These are phyloP conservation scores for Nyssa sinensis DNA, from an alignment of 148 eudicot species.

Conservation along the genomic window DNA sequence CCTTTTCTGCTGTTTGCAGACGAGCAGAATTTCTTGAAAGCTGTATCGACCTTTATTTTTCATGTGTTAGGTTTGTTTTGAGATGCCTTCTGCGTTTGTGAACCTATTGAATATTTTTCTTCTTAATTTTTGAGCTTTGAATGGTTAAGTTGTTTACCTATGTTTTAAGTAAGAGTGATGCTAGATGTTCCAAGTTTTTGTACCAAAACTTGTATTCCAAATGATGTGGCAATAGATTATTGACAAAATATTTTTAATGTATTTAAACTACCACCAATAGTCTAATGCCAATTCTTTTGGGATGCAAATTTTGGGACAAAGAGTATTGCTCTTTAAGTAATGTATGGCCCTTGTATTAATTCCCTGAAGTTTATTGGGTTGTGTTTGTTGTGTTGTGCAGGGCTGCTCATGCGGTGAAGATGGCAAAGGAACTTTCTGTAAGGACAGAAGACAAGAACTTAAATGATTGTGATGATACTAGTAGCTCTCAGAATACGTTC, in stretches of 20 bases:
- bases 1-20: constrained; percentile 85
- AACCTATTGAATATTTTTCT: background rate
- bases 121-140: background rate
- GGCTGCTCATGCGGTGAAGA: constrained; percentile 88
- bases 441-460: constrained; percentile 72
- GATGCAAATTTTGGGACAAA: too few species aligned
- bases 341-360: background rate
- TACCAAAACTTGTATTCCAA: too few species aligned
- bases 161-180: background rate
- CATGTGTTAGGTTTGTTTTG: constrained; percentile 77
- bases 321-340: too few species aligned
- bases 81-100: background rate
- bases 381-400: constrained; percentile 35
- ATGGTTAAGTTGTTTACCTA: background rate
- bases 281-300: too few species aligned
- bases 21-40: constrained; percentile 87
- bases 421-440: constrained; percentile 70
- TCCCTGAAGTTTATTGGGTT: constrained; percentile 3
- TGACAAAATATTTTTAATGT: too few species aligned
- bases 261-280: too few species aligned
- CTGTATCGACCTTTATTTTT: constrained; percentile 91
- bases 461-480: constrained; percentile 72
- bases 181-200: too few species aligned
- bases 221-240: too few species aligned
- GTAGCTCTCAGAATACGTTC: constrained; percentile 85